These are phyloP conservation scores for Salix dunnii DNA, from an alignment of 345 rosid species.

Conservation along the genomic window DNA sequence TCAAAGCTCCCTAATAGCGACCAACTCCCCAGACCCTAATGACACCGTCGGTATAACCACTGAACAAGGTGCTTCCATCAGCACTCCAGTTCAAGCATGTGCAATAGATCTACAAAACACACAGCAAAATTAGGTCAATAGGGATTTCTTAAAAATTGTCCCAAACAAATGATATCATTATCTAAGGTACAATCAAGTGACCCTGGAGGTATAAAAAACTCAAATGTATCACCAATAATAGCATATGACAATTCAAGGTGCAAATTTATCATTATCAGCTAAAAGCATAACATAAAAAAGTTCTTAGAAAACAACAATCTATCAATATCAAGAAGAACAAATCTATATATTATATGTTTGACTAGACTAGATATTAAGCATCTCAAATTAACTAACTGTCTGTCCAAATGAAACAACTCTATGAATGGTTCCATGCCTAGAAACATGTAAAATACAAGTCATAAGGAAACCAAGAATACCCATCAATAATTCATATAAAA, in stretches of 20 bases:
- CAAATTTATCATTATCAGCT: not conserved
- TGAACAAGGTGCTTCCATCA: conserved; percentile 89
- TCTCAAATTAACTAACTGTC: not conserved
- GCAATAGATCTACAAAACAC: conserved; percentile 68
- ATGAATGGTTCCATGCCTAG: not conserved
- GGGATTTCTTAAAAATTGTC: not conserved
- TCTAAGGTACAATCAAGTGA: not conserved
- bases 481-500: not conserved
- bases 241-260: not conserved
- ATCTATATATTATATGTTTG: too few relatives aligned
- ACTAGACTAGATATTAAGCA: not conserved
- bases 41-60: conserved; percentile 94
- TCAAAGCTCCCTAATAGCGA: conserved; percentile 29
- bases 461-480: not conserved
- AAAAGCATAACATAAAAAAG: not conserved
- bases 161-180: not conserved
- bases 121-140: not conserved
- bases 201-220: not conserved
- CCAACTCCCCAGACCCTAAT: conserved; percentile 96
- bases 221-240: not conserved
- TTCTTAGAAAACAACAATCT: not conserved
- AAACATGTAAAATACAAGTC: not conserved
- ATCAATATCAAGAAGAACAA: not conserved
- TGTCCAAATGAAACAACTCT: not conserved
- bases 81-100: conserved; percentile 90